Evolutionary conservation across 441 rosid species (phyloP), one percentile per base, ranked within the genome.

Genomic region (Raphanus hybrid): DNA sequence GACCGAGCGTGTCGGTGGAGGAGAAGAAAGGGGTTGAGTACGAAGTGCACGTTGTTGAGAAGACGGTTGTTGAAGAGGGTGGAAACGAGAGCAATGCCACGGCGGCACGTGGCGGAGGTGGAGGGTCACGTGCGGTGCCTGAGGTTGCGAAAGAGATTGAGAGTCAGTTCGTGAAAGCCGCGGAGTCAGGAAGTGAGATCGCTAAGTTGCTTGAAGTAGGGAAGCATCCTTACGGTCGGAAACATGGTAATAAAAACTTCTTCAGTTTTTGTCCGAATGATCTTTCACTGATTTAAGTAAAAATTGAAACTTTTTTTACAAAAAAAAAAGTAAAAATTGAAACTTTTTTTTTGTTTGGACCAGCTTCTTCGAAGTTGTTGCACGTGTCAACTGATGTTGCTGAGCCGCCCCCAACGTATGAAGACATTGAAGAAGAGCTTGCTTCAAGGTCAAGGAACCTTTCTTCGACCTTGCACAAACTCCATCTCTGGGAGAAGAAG

Each of bases 401-500:
- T 52, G 69, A 7, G 3, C 82, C 80, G 66, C 87, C 80, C 64
- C 87, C 86, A 0, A 82, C 85, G 39, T 76, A 61, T 69, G 78
- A 82, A 73, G 94, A 85, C 75, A 64, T 87, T 15, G 90, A 87
- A 73, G 97, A 93, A 80, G 98, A 96, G 71, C 75, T 89, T 82
- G 87, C 87, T 6, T 82, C 76, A 64, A 91, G 92, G 73, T 86
- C 90, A 0, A 87, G 86, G 67, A 92, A 89, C 76, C 97, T 96
- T 74, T 92, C 99, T 37, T 90, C 99, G 18, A 93, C 94, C 50
- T 82, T 96, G 84, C 97, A 86, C 64, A 93, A 92, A 80, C 86
- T 96, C 32, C 76, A 84, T 83, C 91, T 93, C 41, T 96, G 96
- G 99, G 99, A 93, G 91, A 93, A 92, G 94, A 93, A 96, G 82